Conservation (phyloP, 257 asterid species). For the Thymus mandschuricus region DNA sequence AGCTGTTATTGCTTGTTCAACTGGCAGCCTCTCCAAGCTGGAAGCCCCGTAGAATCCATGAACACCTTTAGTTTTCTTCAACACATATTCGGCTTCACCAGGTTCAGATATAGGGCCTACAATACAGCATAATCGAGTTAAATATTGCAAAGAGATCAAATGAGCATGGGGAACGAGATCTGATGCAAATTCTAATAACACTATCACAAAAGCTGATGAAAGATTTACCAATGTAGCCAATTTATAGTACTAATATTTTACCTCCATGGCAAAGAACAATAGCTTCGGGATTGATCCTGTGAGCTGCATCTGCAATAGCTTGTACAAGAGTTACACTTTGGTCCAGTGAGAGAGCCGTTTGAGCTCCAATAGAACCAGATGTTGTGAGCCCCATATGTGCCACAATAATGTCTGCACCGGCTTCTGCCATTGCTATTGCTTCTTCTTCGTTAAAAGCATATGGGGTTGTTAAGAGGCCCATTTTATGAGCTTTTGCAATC, state of each 20-base stretch:
- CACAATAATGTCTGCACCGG: constrained; percentile 95
- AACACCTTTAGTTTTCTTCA: constrained; percentile 83
- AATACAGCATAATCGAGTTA: constrained; percentile 1
- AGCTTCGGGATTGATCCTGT: constrained; percentile 60
- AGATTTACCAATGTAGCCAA: not conserved
- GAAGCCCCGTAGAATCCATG: constrained; percentile 98
- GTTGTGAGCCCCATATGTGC: constrained; percentile 99
- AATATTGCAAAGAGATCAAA: constrained; percentile 1
- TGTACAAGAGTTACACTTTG: constrained; percentile 85
- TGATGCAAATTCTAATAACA: not conserved
- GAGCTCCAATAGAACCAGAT: constrained; percentile 93
- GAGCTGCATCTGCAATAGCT: constrained; percentile 94
- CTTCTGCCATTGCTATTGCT: constrained; percentile 88
- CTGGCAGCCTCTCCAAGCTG: constrained; percentile 96
- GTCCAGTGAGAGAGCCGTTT: constrained; percentile 81
- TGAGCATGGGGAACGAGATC: not conserved
- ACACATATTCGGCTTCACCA: constrained; percentile 76
- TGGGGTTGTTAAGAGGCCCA: constrained; percentile 97
- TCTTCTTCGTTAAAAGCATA: constrained; percentile 89
- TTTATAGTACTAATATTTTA: constrained; percentile 28
- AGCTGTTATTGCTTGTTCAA: constrained; percentile 84
- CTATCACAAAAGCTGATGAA: not conserved
- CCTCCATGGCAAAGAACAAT: constrained; percentile 99
- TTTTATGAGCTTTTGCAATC: constrained; percentile 86
- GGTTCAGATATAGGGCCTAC: constrained; percentile 90